Conservation (phyloP, 768 basidiomycete species). For the Exsudoporus frostii region DNA sequence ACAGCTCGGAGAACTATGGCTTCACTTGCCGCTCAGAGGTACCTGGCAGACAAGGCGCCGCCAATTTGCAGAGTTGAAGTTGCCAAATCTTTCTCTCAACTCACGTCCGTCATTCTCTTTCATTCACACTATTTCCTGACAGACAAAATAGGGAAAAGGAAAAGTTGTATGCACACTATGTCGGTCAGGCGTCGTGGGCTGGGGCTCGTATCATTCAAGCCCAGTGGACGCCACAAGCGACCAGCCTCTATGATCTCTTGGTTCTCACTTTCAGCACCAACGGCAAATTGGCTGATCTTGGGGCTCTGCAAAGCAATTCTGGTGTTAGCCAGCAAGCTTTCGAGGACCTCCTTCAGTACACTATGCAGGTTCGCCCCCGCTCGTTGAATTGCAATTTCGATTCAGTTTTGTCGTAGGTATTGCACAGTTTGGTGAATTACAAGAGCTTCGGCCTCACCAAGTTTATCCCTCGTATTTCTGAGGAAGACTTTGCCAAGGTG, state of each 20-base stretch:
- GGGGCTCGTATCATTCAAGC: slow-evolving; percentile 81
- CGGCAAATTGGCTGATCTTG: slow-evolving; percentile 56
- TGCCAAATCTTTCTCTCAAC: slow-evolving; percentile 61
- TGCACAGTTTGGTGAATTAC: slow-evolving; percentile 59
- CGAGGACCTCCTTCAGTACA: slow-evolving; percentile 68
- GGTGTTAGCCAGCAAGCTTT: slow-evolving; percentile 60
- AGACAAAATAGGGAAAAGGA: slow-evolving; percentile 57
- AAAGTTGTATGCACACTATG: slow-evolving; percentile 74
- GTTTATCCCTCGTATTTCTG: slow-evolving; percentile 69
- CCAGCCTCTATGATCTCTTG: slow-evolving; percentile 66
- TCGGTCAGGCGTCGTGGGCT: slow-evolving; percentile 75
- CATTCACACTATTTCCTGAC: background rate
- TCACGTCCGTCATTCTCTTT: slow-evolving; percentile 44
- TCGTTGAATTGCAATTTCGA: background rate
- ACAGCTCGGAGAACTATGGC: slow-evolving; percentile 29
- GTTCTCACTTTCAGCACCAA: slow-evolving; percentile 64
- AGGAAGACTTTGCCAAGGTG: slow-evolving; percentile 60
- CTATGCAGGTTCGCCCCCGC: slow-evolving; percentile 53
- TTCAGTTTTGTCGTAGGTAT: slow-evolving; percentile 22
- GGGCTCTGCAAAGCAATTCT: slow-evolving; percentile 48
- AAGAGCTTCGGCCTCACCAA: slow-evolving; percentile 84
- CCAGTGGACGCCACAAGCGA: slow-evolving; percentile 77
- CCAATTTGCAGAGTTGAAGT: slow-evolving; percentile 74
- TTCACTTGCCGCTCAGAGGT: slow-evolving; percentile 49
- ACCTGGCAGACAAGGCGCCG: slow-evolving; percentile 71